A percentile compares a stretch with the other conserved stretches of the same genome.
These are phyloP conservation scores for Neurospora discreta DNA, from an alignment of 495 filamentous ascomycete genomes.

Conservation along the genomic window DNA sequence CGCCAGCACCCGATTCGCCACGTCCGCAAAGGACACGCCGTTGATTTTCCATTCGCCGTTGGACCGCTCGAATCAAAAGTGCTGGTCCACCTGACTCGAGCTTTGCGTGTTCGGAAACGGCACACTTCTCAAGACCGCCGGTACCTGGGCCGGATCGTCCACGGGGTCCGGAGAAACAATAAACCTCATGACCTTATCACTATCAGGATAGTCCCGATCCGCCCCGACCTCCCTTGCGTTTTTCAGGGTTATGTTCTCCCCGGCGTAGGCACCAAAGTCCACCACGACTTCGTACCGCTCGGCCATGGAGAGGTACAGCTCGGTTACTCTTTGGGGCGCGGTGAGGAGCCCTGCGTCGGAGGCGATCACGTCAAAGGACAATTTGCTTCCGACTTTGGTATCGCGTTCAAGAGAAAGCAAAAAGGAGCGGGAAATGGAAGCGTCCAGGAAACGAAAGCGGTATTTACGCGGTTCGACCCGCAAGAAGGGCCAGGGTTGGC, in stretches of 20 bases:
- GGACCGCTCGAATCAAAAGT: conserved; percentile 34
- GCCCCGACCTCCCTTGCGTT: conserved; percentile 32
- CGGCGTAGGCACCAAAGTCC: conserved; percentile 37
- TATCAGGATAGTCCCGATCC: conserved; percentile 36
- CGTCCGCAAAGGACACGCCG: conserved; percentile 38
- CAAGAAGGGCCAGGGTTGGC: conserved; percentile 44
- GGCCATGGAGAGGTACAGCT: conserved; percentile 38
- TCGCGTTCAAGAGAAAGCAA: conserved; percentile 30
- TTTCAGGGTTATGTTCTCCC: conserved; percentile 35
- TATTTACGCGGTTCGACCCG: conserved; percentile 48
- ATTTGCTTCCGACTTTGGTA: conserved; percentile 5
- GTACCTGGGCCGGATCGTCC: conserved; percentile 5
- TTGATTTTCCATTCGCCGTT: conserved; percentile 40
- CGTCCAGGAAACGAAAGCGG: conserved; percentile 41
- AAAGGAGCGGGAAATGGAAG: conserved; percentile 38
- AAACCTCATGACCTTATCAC: conserved; percentile 44
- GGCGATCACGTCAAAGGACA: conserved; percentile 40
- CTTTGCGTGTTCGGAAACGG: no score
- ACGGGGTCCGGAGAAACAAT: conserved; percentile 28
- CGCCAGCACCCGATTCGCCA: conserved; percentile 41
- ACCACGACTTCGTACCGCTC: conserved; percentile 46
- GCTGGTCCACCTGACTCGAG: conserved; percentile 20
- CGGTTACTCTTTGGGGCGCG: conserved; percentile 20
- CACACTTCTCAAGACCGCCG: no score
- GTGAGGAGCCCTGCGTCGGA: conserved; percentile 40